These are phyloP conservation scores for Triticum urartu DNA, from an alignment of 176 grass and related monocot genomes.

Conservation along the genomic window DNA sequence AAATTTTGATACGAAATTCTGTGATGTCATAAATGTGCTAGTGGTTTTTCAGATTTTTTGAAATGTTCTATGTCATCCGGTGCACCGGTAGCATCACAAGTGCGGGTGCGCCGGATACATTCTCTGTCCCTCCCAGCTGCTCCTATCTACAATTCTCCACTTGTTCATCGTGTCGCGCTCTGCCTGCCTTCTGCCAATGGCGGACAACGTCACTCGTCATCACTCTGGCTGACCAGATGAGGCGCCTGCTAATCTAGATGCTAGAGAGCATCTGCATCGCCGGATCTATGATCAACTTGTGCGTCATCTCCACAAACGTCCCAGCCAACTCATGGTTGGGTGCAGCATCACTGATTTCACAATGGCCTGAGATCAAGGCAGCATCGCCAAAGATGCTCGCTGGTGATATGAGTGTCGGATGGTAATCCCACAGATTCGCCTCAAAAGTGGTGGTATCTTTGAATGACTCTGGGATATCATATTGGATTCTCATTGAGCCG, in stretches of 20 bases:
- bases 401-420: neutral
- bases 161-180: too few species aligned
- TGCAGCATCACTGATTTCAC: neutral
- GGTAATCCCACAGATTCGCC: neutral
- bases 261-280: neutral
- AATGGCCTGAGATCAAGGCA: neutral
- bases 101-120: too few species aligned
- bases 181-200: neutral
- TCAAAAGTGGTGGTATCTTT: neutral
- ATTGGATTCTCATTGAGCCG: neutral
- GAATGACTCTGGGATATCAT: accelerated
- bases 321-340: too few species aligned
- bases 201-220: neutral
- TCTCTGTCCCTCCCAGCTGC: too few species aligned
- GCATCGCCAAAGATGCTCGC: neutral
- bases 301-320: too few species aligned
- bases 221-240: neutral
- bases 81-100: too few species aligned
- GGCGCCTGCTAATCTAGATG: neutral
- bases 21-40: too few species aligned
- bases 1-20: too few species aligned
- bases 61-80: too few species aligned
- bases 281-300: neutral
- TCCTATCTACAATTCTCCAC: too few species aligned
- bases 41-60: too few species aligned